Base-by-base conservation (phyloP, 2,329 filamentous ascomycete species). In the Aspergillus sp. region DNA sequence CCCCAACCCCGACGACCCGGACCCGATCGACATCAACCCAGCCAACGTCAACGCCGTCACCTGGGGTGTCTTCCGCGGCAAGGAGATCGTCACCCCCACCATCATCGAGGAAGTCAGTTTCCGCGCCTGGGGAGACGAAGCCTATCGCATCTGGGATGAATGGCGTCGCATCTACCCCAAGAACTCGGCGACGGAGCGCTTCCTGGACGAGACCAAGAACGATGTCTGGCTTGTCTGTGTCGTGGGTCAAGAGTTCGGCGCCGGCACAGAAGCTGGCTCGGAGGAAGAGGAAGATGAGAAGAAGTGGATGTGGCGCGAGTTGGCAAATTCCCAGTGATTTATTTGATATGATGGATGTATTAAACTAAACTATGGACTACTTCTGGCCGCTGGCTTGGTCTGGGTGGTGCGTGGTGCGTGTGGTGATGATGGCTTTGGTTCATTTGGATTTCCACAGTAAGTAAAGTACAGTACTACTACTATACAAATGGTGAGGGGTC, bases 51-150 rank as follows among this genome's bases (percentile, higher is more conserved):
- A 98, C 71, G 92, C 94, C 0, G 95, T 99, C 2, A 99, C 95
- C 0, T 98, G 94, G 94, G 94, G 94, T 54, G 91, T 92, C 0
- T 98, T 98, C 78, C 90, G 91, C 0, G 92, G 92, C 44, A 97
- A 97, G 78, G 94, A 98, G 77, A 98, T 98, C 72, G 86, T 96
- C 60, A 96, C 93, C 21, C 94, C 94, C 3, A 98, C 94, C 1
- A 98, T 98, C 71, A 96, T 98, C 70, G 94, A 98, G 75, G 91
- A 93, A 68, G 91, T 96, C 54, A 95, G 90, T 73, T 98, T 98
- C 83, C 84, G 88, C 63, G 92, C 93, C 7, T 99, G 95, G 95
- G 86, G 88, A 59, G 95, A 98, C 73, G 95, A 99, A 82, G 94
- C 95, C 1, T 99, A 95, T 79, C 90, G 89, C 32, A 96, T 98